Evolutionary conservation across 352 stramenopile species (phyloP), one percentile per base, ranked within the genome.

Genomic region (Globisporangium spiculum): DNA sequence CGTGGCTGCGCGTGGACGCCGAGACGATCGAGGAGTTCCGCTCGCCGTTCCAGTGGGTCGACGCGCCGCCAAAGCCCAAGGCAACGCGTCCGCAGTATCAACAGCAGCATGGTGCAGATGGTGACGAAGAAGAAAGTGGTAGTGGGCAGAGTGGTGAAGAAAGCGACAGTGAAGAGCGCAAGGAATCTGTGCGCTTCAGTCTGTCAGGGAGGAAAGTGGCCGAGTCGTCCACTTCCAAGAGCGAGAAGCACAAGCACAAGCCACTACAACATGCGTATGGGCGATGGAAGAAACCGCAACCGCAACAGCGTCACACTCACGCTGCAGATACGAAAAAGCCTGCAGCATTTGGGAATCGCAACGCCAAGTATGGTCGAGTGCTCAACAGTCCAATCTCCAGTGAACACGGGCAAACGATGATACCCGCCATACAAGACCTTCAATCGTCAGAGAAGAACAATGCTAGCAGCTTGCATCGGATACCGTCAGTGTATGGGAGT

Each of bases 1-100:
- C 86, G 32, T 93, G 86, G 86, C 76, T 93, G 55, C 84, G 80
- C 57, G 78, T 91, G 26, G 85, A 92, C 38, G 71, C 73, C 16
- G 68, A 83, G 69, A 83, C 86, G 20, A 70, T 93, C 30, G 72
- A 81, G 24, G 84, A 93, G 48, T 93, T 90, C 56, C 76, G 81
- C 20, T 82, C 81, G 53, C 83, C 81, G 7, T 91, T 91, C 44
- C 34, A 76, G 10, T 91, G 83, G 80, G 67, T 79, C 4, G 44
- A 70, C 20, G 75, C 57, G 5, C 10, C 18, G 4, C 26, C 12
- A 46, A 48, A 32, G 14, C 18, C 7, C 1, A 74, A 48, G 20
- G 20, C 20, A 10, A 14, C 27, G n/a, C 18, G n/a, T 44, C 27
- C 55, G 8, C 26, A 63, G 20, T 32, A 52, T 3, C 32, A 54